Base-by-base conservation (phyloP, 148 eudicot species). In the Diospyros kaki region DNA sequence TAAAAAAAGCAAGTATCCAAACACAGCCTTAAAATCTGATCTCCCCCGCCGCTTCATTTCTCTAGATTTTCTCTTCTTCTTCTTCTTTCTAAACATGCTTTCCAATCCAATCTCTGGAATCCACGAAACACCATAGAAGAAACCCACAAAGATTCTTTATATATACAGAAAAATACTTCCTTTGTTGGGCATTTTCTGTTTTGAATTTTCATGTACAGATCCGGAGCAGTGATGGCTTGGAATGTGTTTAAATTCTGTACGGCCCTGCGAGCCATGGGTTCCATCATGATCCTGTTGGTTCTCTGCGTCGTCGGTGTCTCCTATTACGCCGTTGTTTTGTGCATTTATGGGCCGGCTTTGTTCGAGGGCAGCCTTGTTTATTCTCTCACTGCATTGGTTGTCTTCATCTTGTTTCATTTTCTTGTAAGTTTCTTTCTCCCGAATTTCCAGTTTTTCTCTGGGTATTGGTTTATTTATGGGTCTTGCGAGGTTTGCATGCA, bases 191-290 rank as follows among this genome's bases (percentile, higher is more conserved):
- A 61, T 8, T 41, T 17, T 58, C 38, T 14, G 17, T 58, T 60
- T 11, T 12, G 3, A 3, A 42, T 68, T 73, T 46, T 45, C 48
- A 56, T 58, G 97, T 78, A 87, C 81, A 93, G 93, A 93, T 90
- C 97, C 64, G 96, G 96, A 9, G 76, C 90, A 17, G 90, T 85
- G 75, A 95, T 95, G 99, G 98, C 99, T 66, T 95, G 97, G 98
- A 93, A 95, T 76, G 97, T 95, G 51, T 95, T 95, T 88, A 89
- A 77, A 66, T 95, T 95, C 74, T 95, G 99, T n/a, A 91, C 98
- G 64, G 98, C 98, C 10, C 65, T 95, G 5, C 73, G 88, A 56
- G 99, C 94, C 42, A 81, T 95, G 40, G 99, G 99, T 4, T 95
- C 99, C 76, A 89, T 95, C 83, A 93, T 95, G 99, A 93, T 95